A percentile compares a stretch with the other conserved stretches of the same genome.
Evolutionary conservation across 805 yeast species (phyloP).

Genomic region (Wickerhamomyces tratensis): DNA sequence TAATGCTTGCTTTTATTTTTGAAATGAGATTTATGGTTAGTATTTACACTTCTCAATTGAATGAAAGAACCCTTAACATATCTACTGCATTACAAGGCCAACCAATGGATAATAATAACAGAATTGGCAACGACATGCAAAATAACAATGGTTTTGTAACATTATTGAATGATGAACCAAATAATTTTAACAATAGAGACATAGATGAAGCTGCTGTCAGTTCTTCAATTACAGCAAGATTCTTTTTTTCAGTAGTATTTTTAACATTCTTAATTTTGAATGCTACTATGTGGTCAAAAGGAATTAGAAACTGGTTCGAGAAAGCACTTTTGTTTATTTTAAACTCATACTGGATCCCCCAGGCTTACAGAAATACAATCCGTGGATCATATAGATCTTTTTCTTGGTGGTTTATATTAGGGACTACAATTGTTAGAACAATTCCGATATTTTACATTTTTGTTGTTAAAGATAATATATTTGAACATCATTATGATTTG

Average conservation of each 20-base stretch:
- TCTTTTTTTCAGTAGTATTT: conserved; percentile 41
- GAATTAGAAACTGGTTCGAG: conserved; percentile 47
- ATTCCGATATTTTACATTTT: conserved; percentile 59
- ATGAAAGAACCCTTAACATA: conserved; percentile 59
- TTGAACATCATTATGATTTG: conserved; percentile 59
- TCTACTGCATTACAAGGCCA: conserved; percentile 59
- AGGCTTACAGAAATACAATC: conserved; percentile 65
- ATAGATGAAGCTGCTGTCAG: conserved; percentile 44
- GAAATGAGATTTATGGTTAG: conserved; percentile 66
- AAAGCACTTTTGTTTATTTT: conserved; percentile 37
- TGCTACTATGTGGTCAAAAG: conserved; percentile 54
- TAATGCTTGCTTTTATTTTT: conserved; percentile 62
- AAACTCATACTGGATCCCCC: conserved; percentile 85
- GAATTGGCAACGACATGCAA: conserved; percentile 5
- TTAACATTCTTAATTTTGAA: conserved; percentile 49
- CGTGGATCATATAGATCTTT: conserved; percentile 62
- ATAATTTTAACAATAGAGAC: not conserved
- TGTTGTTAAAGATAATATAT: conserved; percentile 43
- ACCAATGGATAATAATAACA: conserved; percentile 26
- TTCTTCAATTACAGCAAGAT: conserved; percentile 48
- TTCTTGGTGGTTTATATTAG: conserved; percentile 66
- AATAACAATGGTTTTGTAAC: conserved; percentile 2
- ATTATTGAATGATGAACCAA: not conserved
- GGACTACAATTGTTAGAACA: conserved; percentile 53
- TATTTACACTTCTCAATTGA: conserved; percentile 60